Evolutionary conservation across 805 yeast genomes (phyloP), one percentile per base, ranked within the genome.

Genomic region (Myxozyma udenii): DNA sequence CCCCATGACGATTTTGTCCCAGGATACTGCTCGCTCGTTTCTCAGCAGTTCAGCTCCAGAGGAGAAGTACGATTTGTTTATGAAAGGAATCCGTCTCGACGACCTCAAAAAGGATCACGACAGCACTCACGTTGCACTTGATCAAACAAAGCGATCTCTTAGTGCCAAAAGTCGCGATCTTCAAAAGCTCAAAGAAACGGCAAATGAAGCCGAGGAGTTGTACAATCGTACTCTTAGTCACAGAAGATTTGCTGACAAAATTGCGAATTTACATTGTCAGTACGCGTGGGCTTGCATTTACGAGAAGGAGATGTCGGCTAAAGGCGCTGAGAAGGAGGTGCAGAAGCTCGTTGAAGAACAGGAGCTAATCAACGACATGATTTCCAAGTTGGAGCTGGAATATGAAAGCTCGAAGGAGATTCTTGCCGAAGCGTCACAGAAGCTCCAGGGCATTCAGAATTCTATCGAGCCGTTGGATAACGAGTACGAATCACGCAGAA

Each of bases 21-120:
- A 93, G 67, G 97, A 93, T 61, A 86, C 84, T 54, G 98, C 99
- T 1, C 79, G 95, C 60, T 85, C 90, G 14, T 93, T 93, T 64
- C 71, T 93, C 56, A 85, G 95, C 0, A 79, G 83, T 28, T 80
- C 93, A 3, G 76, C 87, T 3, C 85, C 87, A 53, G 74, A 74
- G 32, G 83, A 78, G 43, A 87, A 89, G 67, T 93, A 82, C 66
- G 74, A 75, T 14, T 83, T 79, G 64, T 87, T 91, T 65, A 83
- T 85, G 86, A 78, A 78, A 46, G 96, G 95, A 32, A 82, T 95
- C 1, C 74, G 83, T 61, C 76, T 85, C 44, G 83, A 81, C 50
- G 86, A 83, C 24, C 72, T 81, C 3, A 72, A 70, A 32, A 68
- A 68, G 21, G 70, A 70, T 51, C 66, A 78, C 46, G 66, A 71